Conservation (phyloP, 23 red algal species). For the Porphyridium purpureum region DNA sequence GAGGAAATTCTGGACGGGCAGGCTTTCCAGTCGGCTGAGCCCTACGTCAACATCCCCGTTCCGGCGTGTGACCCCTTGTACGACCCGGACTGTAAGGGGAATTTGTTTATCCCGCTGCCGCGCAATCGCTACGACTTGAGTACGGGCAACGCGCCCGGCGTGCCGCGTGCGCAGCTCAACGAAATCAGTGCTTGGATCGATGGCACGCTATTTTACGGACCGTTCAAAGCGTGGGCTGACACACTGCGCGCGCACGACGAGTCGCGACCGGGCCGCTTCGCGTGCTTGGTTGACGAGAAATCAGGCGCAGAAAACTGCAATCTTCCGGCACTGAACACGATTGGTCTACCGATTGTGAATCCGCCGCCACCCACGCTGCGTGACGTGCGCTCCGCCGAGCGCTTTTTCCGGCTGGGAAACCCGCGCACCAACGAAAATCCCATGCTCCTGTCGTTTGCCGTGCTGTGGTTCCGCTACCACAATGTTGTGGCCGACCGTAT, state of each 20-base stretch:
- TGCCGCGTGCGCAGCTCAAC: background rate
- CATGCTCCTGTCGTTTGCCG: slow-evolving; percentile 20
- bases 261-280: background rate
- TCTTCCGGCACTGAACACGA: too few relatives aligned
- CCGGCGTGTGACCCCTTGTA: too few relatives aligned
- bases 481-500: slow-evolving; percentile 12
- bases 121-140: too few relatives aligned
- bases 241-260: slow-evolving; percentile 26
- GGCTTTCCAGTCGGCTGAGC: too few relatives aligned
- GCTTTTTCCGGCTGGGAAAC: slow-evolving; percentile 32
- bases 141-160: background rate
- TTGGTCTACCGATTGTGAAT: too few relatives aligned
- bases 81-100: too few relatives aligned
- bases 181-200: slow-evolving; percentile 10
- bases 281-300: too few relatives aligned
- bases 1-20: too few relatives aligned
- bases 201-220: slow-evolving; percentile 14
- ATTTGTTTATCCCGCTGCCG: too few relatives aligned
- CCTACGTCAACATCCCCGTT: too few relatives aligned
- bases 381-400: background rate
- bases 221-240: background rate
- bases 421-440: slow-evolving; percentile 30
- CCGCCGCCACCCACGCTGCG: background rate
- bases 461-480: slow-evolving; percentile 33
- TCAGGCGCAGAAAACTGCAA: too few relatives aligned